Percentiles rank a stretch among this genome's conserved stretches.
phyloP scores from a whole-genome alignment of 345 rosid genomes.

The Durio zibethinus region DNA sequence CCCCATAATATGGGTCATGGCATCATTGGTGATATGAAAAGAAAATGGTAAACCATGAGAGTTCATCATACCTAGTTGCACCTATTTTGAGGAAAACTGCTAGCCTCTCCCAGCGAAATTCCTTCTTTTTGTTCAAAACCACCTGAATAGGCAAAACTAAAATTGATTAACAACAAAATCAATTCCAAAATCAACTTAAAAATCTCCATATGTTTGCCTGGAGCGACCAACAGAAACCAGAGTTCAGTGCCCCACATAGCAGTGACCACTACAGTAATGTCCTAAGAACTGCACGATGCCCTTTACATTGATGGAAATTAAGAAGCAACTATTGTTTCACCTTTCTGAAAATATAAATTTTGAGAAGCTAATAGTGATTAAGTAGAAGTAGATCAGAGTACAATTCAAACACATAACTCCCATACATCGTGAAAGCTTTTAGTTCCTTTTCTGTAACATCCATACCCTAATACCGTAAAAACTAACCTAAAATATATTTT shows the following conservation, averaged over 20 bases:
- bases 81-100: slow-evolving; percentile 68
- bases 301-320: slow-evolving; percentile 3
- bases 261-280: not conserved
- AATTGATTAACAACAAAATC: not conserved
- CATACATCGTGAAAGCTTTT: not conserved
- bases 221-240: not conserved
- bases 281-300: not conserved
- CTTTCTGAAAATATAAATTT: not conserved
- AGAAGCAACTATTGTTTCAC: not conserved
- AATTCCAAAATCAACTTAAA: slow-evolving; percentile 10
- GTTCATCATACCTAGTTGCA: slow-evolving; percentile 47
- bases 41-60: not conserved
- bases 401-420: not conserved
- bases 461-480: slow-evolving; percentile 1
- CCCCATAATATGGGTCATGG: not conserved
- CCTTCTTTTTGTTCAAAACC: slow-evolving; percentile 70
- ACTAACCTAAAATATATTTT: not conserved
- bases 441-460: not conserved
- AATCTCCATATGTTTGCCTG: not conserved
- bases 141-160: slow-evolving; percentile 41
- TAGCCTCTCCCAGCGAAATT: slow-evolving; percentile 84
- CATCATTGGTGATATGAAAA: not conserved
- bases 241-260: not conserved
- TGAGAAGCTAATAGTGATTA: not conserved
- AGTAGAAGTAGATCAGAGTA: not conserved